These are phyloP conservation scores for Penicillium odoratum DNA, from an alignment of 495 filamentous ascomycete species.

Conservation along the genomic window DNA sequence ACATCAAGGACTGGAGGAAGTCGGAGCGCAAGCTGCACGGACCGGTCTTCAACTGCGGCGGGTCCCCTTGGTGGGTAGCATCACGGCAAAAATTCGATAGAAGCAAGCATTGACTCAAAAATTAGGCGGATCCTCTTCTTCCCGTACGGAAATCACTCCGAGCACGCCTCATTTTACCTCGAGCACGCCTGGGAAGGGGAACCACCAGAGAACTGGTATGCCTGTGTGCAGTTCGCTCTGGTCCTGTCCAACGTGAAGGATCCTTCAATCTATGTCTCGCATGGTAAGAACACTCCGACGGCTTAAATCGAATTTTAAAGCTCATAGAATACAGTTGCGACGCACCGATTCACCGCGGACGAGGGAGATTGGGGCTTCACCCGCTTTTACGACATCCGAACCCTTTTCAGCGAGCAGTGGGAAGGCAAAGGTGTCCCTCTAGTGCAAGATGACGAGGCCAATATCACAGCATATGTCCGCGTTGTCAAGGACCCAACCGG, in stretches of 20 bases:
- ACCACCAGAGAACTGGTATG: conserved; percentile 85
- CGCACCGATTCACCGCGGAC: conserved; percentile 90
- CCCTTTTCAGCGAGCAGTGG: conserved; percentile 73
- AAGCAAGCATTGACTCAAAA: conserved; percentile 13
- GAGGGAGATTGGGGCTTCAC: conserved; percentile 99
- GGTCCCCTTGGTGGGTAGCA: conserved; percentile 75
- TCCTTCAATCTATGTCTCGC: conserved; percentile 71
- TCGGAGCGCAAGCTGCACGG: conserved; percentile 79
- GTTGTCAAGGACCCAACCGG: conserved; percentile 96
- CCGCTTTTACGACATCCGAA: conserved; percentile 79
- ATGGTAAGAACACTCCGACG: conserved; percentile 44
- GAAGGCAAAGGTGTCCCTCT: conserved; percentile 70
- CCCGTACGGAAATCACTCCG: conserved; percentile 88
- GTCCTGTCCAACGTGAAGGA: conserved; percentile 93
- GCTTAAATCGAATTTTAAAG: conserved; percentile 2
- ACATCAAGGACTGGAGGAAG: conserved; percentile 76
- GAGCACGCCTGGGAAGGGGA: conserved; percentile 83
- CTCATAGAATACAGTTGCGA: conserved; percentile 51
- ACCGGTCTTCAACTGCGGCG: conserved; percentile 82
- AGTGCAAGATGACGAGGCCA: conserved; percentile 82
- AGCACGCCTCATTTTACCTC: conserved; percentile 91
- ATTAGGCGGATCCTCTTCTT: conserved; percentile 90
- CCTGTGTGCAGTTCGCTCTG: conserved; percentile 92
- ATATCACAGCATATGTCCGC: conserved; percentile 89
- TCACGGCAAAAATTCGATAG: not conserved